Percentiles rank a stretch among this genome's conserved stretches.
phyloP scores from a whole-genome alignment of 192 early-diverging fungal species.

The Coemansia sp. region DNA sequence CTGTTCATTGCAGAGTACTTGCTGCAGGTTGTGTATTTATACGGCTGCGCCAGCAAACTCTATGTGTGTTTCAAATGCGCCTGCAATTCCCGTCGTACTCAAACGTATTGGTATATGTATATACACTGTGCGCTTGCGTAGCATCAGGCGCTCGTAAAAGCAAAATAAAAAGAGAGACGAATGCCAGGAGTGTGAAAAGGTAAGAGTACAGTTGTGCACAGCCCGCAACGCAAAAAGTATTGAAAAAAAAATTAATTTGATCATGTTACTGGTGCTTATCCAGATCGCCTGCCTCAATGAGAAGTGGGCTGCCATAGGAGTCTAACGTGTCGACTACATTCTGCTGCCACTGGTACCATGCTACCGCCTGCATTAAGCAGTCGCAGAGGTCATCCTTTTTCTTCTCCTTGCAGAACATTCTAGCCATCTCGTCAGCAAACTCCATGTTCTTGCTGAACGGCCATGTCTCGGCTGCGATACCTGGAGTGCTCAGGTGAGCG shows the following conservation, averaged over 20 bases:
- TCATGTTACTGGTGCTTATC: background rate
- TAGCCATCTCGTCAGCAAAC: conserved; percentile 20
- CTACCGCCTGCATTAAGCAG: conserved; percentile 46
- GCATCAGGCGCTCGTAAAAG: background rate
- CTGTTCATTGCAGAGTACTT: conserved; percentile 22
- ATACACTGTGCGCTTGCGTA: background rate
- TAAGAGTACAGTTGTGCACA: background rate
- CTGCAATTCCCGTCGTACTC: background rate
- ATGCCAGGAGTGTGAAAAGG: background rate
- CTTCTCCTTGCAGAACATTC: conserved; percentile 37
- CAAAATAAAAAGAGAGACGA: background rate
- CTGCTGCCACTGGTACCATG: conserved; percentile 51
- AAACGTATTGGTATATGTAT: background rate
- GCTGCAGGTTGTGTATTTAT: background rate
- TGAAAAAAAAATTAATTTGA: conserved; percentile 18
- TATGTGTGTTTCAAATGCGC: background rate
- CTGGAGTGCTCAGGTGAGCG: background rate
- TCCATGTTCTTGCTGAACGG: conserved; percentile 18
- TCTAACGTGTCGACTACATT: conserved; percentile 20
- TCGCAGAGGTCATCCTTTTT: conserved; percentile 55
- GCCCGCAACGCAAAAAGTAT: background rate
- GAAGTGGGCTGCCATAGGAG: conserved; percentile 17
- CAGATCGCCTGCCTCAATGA: background rate
- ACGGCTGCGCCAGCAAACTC: background rate
- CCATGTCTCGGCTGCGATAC: background rate